A percentile compares a stretch with the other conserved stretches of the same genome.
Conservation (phyloP, 1,284 basidiomycete genomes). For the Ganoderma lucidum region DNA sequence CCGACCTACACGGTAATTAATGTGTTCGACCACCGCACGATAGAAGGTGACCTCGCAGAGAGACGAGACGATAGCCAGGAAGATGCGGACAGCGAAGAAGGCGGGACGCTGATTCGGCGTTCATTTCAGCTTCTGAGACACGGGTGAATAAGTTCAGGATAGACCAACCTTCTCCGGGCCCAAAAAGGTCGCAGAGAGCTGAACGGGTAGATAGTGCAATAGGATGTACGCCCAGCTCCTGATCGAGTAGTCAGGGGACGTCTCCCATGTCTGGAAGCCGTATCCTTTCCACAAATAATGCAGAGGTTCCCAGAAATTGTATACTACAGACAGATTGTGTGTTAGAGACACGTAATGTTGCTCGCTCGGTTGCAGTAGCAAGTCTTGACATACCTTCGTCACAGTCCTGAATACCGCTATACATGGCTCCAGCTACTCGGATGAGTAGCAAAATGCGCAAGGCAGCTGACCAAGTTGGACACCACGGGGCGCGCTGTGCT, state of each 20-base stretch:
- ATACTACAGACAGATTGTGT: conserved; percentile 63
- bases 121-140: background rate
- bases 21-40: conserved; percentile 79
- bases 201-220: conserved; percentile 72
- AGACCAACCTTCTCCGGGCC: conserved; percentile 44
- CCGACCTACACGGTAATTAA: conserved; percentile 91
- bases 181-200: conserved; percentile 34
- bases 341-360: conserved; percentile 16
- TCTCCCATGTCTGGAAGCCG: conserved; percentile 99
- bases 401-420: conserved; percentile 94
- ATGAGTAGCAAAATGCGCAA: conserved; percentile 86
- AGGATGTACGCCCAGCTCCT: conserved; percentile 95
- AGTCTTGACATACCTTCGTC: conserved; percentile 81
- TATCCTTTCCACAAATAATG: conserved; percentile 87
- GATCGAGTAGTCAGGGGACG: conserved; percentile 89
- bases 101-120: conserved; percentile 65
- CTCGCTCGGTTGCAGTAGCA: background rate
- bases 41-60: conserved; percentile 89
- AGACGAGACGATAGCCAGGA: conserved; percentile 79
- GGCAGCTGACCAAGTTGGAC: conserved; percentile 83
- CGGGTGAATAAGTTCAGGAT: background rate
- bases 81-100: conserved; percentile 91
- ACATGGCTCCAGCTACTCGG: conserved; percentile 91
- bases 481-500: conserved; percentile 79
- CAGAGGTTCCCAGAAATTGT: conserved; percentile 98